These are phyloP conservation scores for Chlamydomonas reinhardtii DNA, from an alignment of 163 green algal species.

Conservation along the genomic window DNA sequence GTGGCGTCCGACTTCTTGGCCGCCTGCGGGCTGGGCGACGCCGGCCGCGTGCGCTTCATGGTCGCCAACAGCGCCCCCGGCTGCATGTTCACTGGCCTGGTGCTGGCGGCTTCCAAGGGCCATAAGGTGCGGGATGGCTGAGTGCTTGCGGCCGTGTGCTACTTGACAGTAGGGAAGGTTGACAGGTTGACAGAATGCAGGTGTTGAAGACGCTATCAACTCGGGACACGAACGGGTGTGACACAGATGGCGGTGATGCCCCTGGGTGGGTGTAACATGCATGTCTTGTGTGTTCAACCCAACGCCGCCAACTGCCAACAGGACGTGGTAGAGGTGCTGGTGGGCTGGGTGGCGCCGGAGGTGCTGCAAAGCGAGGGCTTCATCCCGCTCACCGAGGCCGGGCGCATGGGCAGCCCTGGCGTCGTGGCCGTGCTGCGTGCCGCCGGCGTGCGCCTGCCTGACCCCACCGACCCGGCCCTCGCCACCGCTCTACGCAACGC, in stretches of 20 bases:
- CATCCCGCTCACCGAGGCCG: constrained; percentile 13
- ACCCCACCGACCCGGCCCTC: constrained; percentile 9
- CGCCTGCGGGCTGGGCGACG: constrained; percentile 13
- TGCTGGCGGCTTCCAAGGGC: constrained; percentile 18
- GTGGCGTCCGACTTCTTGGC: constrained; percentile 23
- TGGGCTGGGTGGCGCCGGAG: constrained; percentile 7
- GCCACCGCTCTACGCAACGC: not conserved
- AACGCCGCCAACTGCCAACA: not conserved
- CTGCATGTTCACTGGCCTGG: constrained; percentile 23
- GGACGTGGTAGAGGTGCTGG: constrained; percentile 22
- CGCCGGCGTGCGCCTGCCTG: constrained; percentile 4
- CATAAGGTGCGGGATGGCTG: constrained; percentile 20
- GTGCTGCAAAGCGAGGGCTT: not conserved
- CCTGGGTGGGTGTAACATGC: no score
- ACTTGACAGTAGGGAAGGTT: no score
- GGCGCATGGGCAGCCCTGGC: constrained; percentile 4
- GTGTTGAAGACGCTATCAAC: no score
- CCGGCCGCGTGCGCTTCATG: constrained; percentile 9
- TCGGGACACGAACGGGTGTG: no score
- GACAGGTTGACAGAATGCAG: no score
- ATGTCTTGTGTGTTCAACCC: no score
- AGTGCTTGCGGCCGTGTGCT: not conserved
- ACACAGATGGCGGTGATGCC: no score
- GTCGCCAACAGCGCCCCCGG: not conserved
- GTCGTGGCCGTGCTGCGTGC: constrained; percentile 9